phyloP scores from a whole-genome alignment of 2,329 filamentous ascomycete genomes.

The Raffaelea albimanens region DNA sequence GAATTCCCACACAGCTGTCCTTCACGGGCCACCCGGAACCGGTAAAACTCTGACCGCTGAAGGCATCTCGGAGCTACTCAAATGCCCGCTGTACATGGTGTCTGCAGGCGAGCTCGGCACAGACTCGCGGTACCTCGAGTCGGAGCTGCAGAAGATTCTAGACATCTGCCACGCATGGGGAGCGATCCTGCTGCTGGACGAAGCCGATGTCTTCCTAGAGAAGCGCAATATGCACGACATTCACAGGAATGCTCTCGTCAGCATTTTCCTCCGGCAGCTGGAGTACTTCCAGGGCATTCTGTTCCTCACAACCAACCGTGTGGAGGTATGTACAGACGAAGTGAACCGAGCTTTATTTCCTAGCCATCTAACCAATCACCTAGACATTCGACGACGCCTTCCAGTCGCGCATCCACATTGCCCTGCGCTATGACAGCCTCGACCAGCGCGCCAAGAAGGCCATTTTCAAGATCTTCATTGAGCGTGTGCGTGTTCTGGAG shows the following conservation, averaged over 20 bases:
- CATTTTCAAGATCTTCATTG: conserved; percentile 79
- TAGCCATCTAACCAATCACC: neutral
- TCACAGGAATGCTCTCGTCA: conserved; percentile 41
- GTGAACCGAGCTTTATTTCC: too few species aligned
- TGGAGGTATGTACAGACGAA: conserved; percentile 39
- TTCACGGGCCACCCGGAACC: conserved; percentile 60
- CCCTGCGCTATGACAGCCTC: conserved; percentile 69
- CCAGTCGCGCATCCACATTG: conserved; percentile 79
- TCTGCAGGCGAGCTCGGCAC: conserved; percentile 39
- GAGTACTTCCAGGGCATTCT: conserved; percentile 91
- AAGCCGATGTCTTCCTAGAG: conserved; percentile 44
- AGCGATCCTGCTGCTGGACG: conserved; percentile 41
- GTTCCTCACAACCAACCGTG: conserved; percentile 82
- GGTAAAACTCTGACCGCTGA: conserved; percentile 37
- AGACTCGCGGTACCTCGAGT: conserved; percentile 31
- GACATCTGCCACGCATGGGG: conserved; percentile 39
- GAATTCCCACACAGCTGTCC: conserved; percentile 38
- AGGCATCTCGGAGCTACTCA: conserved; percentile 29
- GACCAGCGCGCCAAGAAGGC: conserved; percentile 62
- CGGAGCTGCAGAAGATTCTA: conserved; percentile 36
- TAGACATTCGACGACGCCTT: conserved; percentile 76
- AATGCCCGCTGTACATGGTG: conserved; percentile 45
- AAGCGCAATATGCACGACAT: conserved; percentile 35
- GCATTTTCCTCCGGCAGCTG: conserved; percentile 74
- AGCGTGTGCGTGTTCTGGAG: conserved; percentile 58